These are phyloP conservation scores for Starmerella potacharoeniae DNA, from an alignment of 805 yeast genomes.

Conservation along the genomic window DNA sequence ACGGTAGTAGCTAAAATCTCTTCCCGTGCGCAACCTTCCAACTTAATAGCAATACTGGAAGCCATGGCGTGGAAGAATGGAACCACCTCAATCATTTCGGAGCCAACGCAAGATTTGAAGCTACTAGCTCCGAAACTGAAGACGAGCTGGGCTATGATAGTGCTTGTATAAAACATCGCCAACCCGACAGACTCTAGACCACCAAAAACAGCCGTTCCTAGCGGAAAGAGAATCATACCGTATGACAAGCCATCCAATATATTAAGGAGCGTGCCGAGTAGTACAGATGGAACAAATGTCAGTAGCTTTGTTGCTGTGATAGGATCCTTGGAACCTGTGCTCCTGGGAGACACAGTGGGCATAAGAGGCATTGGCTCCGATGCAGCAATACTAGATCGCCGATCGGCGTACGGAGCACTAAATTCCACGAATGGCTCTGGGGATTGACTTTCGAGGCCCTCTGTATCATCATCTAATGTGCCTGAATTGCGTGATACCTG, in stretches of 20 bases:
- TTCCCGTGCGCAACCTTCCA: conserved; percentile 39
- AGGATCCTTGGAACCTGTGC: neutral
- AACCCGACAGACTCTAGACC: conserved; percentile 78
- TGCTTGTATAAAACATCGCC: conserved; percentile 87
- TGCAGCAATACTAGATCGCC: neutral
- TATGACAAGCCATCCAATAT: conserved; percentile 88
- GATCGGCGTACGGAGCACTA: neutral
- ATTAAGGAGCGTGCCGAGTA: conserved; percentile 73
- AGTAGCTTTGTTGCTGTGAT: conserved; percentile 1
- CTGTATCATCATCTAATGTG: neutral
- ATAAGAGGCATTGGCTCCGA: neutral
- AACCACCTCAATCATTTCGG: conserved; percentile 98
- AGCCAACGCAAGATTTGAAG: conserved; percentile 83
- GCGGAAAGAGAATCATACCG: conserved; percentile 96
- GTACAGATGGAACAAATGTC: conserved; percentile 60
- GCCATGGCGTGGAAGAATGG: conserved; percentile 98
- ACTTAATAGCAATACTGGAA: conserved; percentile 44
- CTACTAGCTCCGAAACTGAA: conserved; percentile 86
- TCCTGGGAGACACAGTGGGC: neutral
- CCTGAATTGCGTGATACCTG: neutral
- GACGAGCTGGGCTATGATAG: conserved; percentile 79
- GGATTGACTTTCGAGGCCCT: too few relatives aligned
- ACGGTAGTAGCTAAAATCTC: conserved; percentile 72
- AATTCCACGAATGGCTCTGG: neutral
- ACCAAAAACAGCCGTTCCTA: conserved; percentile 67